Evolutionary conservation across 1,284 basidiomycete species (phyloP), one percentile per base, ranked within the genome.

Genomic region (Hymenochaete sp.): DNA sequence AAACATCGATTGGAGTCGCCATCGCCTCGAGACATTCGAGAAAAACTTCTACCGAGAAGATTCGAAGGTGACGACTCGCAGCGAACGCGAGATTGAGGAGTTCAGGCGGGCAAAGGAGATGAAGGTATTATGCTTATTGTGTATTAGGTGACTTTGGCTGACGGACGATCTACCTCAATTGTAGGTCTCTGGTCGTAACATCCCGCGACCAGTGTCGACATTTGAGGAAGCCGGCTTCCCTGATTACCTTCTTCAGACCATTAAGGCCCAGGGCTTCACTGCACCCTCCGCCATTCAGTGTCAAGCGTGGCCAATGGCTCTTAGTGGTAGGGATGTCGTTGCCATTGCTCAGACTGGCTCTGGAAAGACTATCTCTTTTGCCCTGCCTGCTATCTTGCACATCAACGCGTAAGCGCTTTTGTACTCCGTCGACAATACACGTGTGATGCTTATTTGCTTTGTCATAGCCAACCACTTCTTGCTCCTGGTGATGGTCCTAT

Each of bases 31-130:
- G 59, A 82, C 77, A 56, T 93, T 93, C 52, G 90, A 93, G 66
- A 93, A 93, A 70, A 97, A 97, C 75, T 99, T 99, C 61, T 99
- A 99, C 66, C 71, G 83, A 49, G 93, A 99, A 65, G 91, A 98
- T 66, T 83, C 86, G 58, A 77, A 80, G 32, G 91, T 98, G 35
- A 65, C 82, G 10, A 68, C 73, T 32, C 86, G 87, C 53, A 79
- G 73, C 48, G 92, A 97, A 11, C 71, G 78, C 40, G 95, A 98
- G 58, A 77, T 98, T 38, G 80, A 89, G 50, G 90, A 90, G 47
- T 98, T 93, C 69, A 77, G 89, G 49, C 72, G 75, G 42, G 56
- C 58, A 42, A 93, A 97, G 66, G 87, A 96, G 65, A 98, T 98
- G 67, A 86, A 82, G 71, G 87, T 85, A 49, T 49, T 45, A 45